These are phyloP conservation scores for Aegilops bicornis DNA, from an alignment of 176 grass and related monocot genomes.

Conservation along the genomic window DNA sequence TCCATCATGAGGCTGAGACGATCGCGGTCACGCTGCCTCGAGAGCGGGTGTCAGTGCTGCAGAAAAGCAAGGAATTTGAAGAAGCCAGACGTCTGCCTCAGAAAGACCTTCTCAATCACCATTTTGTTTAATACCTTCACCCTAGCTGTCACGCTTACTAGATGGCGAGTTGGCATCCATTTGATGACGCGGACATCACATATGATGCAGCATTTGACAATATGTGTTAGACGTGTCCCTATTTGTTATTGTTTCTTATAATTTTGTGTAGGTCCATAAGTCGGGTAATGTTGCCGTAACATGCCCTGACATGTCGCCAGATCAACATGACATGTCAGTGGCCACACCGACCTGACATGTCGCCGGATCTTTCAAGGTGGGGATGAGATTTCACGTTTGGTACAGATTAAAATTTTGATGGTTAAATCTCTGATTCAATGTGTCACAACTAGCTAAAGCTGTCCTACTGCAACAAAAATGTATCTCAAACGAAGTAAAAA, in stretches of 20 bases:
- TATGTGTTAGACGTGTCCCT: background rate
- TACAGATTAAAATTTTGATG: background rate
- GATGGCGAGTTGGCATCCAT: background rate
- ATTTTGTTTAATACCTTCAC: background rate
- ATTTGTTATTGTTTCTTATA: background rate
- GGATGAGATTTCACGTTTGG: background rate
- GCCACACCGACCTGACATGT: background rate
- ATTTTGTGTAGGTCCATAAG: background rate
- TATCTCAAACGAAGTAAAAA: background rate
- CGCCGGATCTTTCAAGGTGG: background rate
- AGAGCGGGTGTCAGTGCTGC: too few relatives aligned
- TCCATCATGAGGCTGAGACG: too few relatives aligned
- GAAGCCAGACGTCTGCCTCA: too few relatives aligned
- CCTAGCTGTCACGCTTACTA: background rate
- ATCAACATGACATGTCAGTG: background rate
- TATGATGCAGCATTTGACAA: background rate
- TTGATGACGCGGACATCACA: background rate
- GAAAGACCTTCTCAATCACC: too few relatives aligned
- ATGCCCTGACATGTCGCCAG: background rate
- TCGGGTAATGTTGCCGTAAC: background rate
- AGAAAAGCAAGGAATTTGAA: too few relatives aligned
- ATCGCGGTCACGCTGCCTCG: too few relatives aligned
- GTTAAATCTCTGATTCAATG: background rate
- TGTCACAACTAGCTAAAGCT: background rate
- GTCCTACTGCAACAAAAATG: background rate